These are phyloP conservation scores for Mrakia blollopis DNA, from an alignment of 768 basidiomycete species.

Conservation along the genomic window DNA sequence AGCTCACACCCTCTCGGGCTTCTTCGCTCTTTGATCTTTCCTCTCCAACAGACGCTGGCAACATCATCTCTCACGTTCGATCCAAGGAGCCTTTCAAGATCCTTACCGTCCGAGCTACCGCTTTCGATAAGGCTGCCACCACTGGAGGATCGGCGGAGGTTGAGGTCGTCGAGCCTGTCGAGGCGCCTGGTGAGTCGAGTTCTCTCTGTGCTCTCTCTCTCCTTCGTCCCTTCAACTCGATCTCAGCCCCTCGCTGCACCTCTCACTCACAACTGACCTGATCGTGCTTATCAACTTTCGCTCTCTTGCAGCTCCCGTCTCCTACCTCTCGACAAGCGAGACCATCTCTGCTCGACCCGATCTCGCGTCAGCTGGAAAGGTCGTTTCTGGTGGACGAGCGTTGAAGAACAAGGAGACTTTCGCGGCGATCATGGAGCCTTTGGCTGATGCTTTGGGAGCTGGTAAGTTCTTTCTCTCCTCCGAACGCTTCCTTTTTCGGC, in stretches of 20 bases:
- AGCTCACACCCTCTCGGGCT: neutral
- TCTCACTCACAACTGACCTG: no score
- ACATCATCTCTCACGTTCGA: slow-evolving; percentile 88
- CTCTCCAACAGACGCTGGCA: slow-evolving; percentile 64
- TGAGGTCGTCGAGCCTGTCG: slow-evolving; percentile 53
- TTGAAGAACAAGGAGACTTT: slow-evolving; percentile 95
- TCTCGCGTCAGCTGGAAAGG: slow-evolving; percentile 74
- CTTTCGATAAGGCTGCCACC: slow-evolving; percentile 65
- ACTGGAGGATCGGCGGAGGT: slow-evolving; percentile 52
- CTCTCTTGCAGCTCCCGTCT: slow-evolving; percentile 41
- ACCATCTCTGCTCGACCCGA: slow-evolving; percentile 91
- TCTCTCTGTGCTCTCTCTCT: no score
- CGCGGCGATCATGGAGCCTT: slow-evolving; percentile 72
- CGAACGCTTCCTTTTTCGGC: neutral
- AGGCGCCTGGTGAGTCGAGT: slow-evolving; percentile 34
- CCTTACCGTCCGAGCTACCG: slow-evolving; percentile 88
- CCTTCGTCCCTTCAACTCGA: neutral
- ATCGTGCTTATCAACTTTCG: no score
- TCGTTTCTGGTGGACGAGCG: slow-evolving; percentile 92
- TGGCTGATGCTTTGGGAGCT: slow-evolving; percentile 88
- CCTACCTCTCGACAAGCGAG: slow-evolving; percentile 53
- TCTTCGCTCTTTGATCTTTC: neutral
- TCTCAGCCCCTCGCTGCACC: no score
- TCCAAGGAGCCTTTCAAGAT: slow-evolving; percentile 73
- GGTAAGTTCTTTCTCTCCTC: slow-evolving; percentile 37